Base-by-base conservation (phyloP, 139 green algal species). In the Chlorella sp. region DNA sequence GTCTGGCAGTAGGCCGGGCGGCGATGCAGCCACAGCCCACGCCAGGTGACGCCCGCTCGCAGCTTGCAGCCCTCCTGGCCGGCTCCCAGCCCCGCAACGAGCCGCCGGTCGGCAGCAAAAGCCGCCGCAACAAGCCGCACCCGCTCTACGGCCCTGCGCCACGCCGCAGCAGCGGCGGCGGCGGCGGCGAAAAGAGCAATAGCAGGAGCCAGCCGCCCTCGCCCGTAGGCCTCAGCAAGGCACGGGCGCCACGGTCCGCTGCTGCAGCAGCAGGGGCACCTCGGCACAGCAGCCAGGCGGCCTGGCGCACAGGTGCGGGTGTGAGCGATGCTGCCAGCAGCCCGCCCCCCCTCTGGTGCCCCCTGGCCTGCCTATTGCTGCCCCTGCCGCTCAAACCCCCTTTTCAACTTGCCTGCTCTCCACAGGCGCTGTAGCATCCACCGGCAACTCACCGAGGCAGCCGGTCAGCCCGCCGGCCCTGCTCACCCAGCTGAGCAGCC, bases 201-300 rank as follows among this genome's bases (percentile, higher is more conserved):
- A 67, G 76, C 73, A 43, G 34, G 48, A 85, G 67, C 48, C 36
- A 56, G 34, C 80, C 80, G 1, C 17, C 68, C 46, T 85, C 80
- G 0, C 80, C 80, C 8, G 64, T 26, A 24, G 80, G 67, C 3
- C 9, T 58, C 80, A 79, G 26, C 67, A 85, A 85, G 60, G 24
- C n/a, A 7, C 28, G n/a, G 3, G 32, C 2, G 20, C 68, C 34
- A 74, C 38, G 69, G 32, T n/a, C 69, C 34, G 24, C 17, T 17
- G 34, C 19, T 17, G 22, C 38, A n/a, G 7, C 75, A 65, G 48
- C 75, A 69, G 48, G 48, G 30, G 44, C 20, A 34, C 48, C 72
- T 8, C 2, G 28, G 72, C 24, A 3, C 72, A 54, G 17, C 43
- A 24, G 43, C 38, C 43, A 17, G 43, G 5, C 26, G 32, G 28